These are phyloP conservation scores for Tephrocybe sp. DNA, from an alignment of 768 basidiomycete genomes.

Conservation along the genomic window DNA sequence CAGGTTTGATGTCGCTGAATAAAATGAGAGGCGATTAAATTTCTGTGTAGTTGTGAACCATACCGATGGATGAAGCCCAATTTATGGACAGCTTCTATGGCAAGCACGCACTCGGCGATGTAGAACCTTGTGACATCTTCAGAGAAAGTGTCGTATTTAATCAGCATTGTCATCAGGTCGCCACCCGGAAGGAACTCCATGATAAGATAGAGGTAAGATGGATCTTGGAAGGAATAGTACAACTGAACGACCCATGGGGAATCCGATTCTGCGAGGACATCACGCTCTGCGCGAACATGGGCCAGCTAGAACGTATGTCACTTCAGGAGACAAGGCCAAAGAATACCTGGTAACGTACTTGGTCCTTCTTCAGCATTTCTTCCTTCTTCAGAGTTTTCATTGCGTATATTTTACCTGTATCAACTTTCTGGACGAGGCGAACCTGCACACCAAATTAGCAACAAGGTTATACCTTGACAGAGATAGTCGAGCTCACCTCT, in stretches of 20 bases:
- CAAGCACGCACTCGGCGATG: constrained; percentile 96
- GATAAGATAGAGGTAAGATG: constrained; percentile 88
- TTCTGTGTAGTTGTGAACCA: constrained; percentile 17
- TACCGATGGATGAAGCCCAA: constrained; percentile 97
- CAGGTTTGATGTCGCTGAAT: constrained; percentile 93
- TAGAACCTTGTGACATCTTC: constrained; percentile 98
- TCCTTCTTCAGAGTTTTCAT: constrained; percentile 98
- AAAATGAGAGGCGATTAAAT: neutral
- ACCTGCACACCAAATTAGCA: constrained; percentile 45
- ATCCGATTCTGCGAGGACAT: constrained; percentile 93
- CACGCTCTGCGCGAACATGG: constrained; percentile 96
- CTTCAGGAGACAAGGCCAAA: neutral
- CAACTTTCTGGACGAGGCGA: constrained; percentile 91
- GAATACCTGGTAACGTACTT: constrained; percentile 45
- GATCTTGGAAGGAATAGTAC: constrained; percentile 97
- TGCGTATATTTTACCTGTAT: constrained; percentile 97
- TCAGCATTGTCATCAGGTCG: constrained; percentile 99
- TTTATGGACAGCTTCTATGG: constrained; percentile 96
- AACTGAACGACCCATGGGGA: constrained; percentile 96
- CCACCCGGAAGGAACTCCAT: constrained; percentile 99
- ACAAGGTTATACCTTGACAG: neutral
- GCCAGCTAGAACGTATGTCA: constrained; percentile 66
- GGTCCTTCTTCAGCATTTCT: constrained; percentile 99
- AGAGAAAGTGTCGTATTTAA: constrained; percentile 98
- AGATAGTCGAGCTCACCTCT: constrained; percentile 57